Percentiles rank a stretch among this genome's conserved stretches.
Conservation (phyloP, 2,329 filamentous ascomycete species). For the Clarireedia monteithiana region DNA sequence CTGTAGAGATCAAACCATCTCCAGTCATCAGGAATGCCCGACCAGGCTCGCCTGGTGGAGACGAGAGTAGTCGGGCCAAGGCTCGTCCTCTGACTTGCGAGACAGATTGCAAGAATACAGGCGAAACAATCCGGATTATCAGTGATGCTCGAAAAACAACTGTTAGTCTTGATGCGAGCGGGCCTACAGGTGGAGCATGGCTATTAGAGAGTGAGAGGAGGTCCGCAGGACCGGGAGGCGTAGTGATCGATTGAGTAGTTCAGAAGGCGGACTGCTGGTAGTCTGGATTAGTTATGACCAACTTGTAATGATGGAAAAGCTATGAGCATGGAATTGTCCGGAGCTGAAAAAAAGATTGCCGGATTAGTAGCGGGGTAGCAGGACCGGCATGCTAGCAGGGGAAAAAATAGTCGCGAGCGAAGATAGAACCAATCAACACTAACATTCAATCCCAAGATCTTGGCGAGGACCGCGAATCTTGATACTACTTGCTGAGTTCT, state of each 20-base stretch:
- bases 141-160: conserved; percentile 65
- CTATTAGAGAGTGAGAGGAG: conserved; percentile 53
- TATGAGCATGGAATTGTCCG: not conserved
- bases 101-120: conserved; percentile 71
- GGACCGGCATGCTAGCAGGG: not conserved
- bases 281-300: too few species aligned
- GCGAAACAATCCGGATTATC: conserved; percentile 68
- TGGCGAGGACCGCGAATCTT: too few species aligned
- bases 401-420: not conserved
- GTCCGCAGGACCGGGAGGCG: conserved; percentile 9
- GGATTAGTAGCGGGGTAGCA: too few species aligned
- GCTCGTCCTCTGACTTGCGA: conserved; percentile 51
- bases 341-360: not conserved
- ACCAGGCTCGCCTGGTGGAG: conserved; percentile 15
- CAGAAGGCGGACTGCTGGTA: not conserved
- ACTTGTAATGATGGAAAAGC: too few species aligned
- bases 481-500: too few species aligned
- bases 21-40: conserved; percentile 24
- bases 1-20: conserved; percentile 67
- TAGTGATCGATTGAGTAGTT: conserved; percentile 9
- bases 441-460: not conserved
- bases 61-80: conserved; percentile 15
- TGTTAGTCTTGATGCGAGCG: conserved; percentile 61
- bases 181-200: conserved; percentile 56
- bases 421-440: not conserved